These are phyloP conservation scores for Fagopyrum homotropicum DNA, from an alignment of 148 eudicot genomes.

Conservation along the genomic window DNA sequence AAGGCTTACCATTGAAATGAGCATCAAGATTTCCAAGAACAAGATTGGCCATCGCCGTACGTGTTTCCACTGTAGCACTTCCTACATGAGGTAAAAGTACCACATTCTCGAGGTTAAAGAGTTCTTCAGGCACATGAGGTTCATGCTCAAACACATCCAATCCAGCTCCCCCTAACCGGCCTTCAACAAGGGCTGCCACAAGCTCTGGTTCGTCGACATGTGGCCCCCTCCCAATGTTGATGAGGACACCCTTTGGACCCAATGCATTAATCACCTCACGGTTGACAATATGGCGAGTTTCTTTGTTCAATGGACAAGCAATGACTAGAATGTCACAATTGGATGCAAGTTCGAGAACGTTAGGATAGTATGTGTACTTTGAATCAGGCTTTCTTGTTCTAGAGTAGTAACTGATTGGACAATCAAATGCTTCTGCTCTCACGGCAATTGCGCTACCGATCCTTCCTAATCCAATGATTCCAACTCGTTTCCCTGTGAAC, in stretches of 20 bases:
- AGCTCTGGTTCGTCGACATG: slow-evolving; percentile 76
- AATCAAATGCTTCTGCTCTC: slow-evolving; percentile 81
- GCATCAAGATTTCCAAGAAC: slow-evolving; percentile 61
- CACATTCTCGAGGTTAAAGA: slow-evolving; percentile 57
- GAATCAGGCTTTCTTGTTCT: slow-evolving; percentile 50
- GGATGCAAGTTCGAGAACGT: slow-evolving; percentile 47
- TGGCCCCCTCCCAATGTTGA: slow-evolving; percentile 77
- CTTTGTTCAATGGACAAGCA: slow-evolving; percentile 46
- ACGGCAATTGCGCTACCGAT: slow-evolving; percentile 73
- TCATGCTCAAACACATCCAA: slow-evolving; percentile 84
- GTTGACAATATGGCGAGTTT: slow-evolving; percentile 68
- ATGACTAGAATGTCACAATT: slow-evolving; percentile 55
- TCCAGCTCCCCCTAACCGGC: slow-evolving; percentile 80
- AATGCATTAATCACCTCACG: slow-evolving; percentile 61
- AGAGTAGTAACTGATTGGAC: slow-evolving; percentile 74
- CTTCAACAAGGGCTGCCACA: slow-evolving; percentile 66
- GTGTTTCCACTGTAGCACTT: slow-evolving; percentile 59
- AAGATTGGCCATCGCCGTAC: slow-evolving; percentile 68
- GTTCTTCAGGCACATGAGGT: slow-evolving; percentile 65
- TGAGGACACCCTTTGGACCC: slow-evolving; percentile 62
- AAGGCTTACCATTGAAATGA: slow-evolving; percentile 44
- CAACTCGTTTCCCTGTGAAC: slow-evolving; percentile 84
- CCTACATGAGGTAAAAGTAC: slow-evolving; percentile 71
- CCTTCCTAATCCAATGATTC: slow-evolving; percentile 82
- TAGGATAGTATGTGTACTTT: slow-evolving; percentile 48